phyloP scores from a whole-genome alignment of 176 grass and related monocot species.

The Musa schizocarpa region DNA sequence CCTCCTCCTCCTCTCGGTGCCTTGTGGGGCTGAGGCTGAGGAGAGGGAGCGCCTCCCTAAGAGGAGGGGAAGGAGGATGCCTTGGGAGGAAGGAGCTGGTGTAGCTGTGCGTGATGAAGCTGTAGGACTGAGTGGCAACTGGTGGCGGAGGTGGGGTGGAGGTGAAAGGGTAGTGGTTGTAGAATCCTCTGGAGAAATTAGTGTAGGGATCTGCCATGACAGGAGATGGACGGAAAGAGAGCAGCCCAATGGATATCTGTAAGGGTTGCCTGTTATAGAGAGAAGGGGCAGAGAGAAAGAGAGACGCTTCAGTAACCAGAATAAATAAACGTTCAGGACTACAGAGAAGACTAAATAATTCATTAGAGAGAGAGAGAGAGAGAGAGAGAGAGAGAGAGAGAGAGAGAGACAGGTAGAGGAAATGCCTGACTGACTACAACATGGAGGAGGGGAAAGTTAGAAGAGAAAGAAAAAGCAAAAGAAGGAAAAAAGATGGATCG shows the following conservation, averaged over 20 bases:
- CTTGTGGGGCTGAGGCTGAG: slow-evolving; percentile 7
- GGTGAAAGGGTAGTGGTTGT: neutral
- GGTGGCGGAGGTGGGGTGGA: neutral
- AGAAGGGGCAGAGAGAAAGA: neutral
- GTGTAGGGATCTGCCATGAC: slow-evolving; percentile 6
- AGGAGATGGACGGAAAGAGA: slow-evolving; percentile 23
- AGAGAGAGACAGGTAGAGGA: neutral
- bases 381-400: neutral
- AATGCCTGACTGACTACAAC: neutral
- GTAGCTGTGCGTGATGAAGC: neutral
- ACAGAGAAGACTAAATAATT: no score
- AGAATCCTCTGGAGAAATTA: slow-evolving; percentile 1
- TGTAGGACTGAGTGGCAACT: neutral
- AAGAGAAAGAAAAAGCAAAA: neutral
- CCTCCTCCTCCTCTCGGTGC: neutral
- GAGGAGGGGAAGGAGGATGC: neutral
- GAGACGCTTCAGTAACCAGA: neutral
- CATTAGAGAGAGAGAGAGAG: neutral
- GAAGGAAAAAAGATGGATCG: neutral
- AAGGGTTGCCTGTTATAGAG: slow-evolving; percentile 7
- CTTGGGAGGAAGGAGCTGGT: neutral
- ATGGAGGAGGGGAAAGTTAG: neutral
- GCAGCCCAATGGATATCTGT: neutral
- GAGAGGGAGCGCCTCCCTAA: neutral
- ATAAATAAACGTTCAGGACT: no score